A percentile compares a stretch with the other conserved stretches of the same genome.
phyloP scores from a whole-genome alignment of 306 rosid species.

The Parietaria judaica region DNA sequence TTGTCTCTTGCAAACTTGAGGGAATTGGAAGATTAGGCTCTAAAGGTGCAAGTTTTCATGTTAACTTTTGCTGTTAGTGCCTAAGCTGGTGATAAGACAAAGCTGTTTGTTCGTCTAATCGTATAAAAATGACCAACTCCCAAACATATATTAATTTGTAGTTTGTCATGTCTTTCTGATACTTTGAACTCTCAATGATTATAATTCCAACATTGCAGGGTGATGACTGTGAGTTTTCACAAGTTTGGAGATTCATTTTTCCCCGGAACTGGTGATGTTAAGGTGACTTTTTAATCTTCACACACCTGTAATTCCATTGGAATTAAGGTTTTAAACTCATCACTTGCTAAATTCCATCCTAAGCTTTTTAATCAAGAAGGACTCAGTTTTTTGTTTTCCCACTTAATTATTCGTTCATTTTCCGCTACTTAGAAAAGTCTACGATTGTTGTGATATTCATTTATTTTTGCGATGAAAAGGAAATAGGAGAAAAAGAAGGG shows the following conservation, averaged over 20 bases:
- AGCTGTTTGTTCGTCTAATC: slow-evolving; percentile 1
- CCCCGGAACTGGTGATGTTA: slow-evolving; percentile 96
- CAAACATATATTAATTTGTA: too few species aligned
- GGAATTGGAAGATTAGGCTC: background rate
- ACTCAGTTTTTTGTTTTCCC: background rate
- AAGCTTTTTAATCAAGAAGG: too few species aligned
- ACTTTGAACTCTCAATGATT: slow-evolving; percentile 11
- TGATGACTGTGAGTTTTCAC: slow-evolving; percentile 98
- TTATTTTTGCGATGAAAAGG: slow-evolving; percentile 51
- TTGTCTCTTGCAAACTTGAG: too few species aligned
- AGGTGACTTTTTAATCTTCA: slow-evolving; percentile 49
- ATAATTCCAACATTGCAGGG: slow-evolving; percentile 48
- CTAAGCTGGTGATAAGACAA: background rate
- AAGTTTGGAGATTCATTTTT: slow-evolving; percentile 93
- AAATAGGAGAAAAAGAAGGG: slow-evolving; percentile 97
- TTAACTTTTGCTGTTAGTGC: background rate
- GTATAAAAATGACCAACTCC: background rate
- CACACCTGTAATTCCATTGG: background rate
- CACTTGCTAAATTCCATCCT: too few species aligned
- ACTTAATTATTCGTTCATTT: background rate
- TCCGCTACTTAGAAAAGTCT: background rate
- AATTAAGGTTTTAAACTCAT: too few species aligned
- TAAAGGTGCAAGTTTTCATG: background rate
- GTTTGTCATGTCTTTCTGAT: background rate
- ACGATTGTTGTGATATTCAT: slow-evolving; percentile 27